phyloP scores from a whole-genome alignment of 2,329 filamentous ascomycete genomes.

The Fusarium sp. region DNA sequence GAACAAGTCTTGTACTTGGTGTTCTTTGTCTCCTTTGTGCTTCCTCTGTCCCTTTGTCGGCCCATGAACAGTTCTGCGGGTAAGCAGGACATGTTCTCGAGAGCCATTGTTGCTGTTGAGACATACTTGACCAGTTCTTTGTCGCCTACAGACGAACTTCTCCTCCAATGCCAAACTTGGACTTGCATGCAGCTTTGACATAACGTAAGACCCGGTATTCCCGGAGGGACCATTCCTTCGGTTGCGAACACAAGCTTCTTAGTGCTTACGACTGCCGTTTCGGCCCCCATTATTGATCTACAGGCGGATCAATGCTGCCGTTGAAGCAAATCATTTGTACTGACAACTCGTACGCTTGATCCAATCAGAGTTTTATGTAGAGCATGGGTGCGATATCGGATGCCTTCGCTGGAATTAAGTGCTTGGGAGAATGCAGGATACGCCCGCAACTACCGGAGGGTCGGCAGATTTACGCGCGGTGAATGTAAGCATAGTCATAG shows the following conservation, averaged over 20 bases:
- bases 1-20: no score
- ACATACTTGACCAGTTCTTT: neutral
- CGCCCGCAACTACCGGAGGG: neutral
- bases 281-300: neutral
- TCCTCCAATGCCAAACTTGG: neutral
- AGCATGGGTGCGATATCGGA: neutral
- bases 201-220: neutral
- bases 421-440: neutral
- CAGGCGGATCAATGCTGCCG: neutral
- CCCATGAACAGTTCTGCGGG: neutral
- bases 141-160: neutral
- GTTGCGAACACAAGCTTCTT: neutral
- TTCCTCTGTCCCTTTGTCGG: no score
- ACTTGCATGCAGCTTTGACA: neutral
- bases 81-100: neutral
- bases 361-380: neutral
- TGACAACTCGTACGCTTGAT: no score
- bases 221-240: neutral
- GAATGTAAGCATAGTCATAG: neutral
- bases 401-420: neutral
- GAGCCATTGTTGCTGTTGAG: neutral
- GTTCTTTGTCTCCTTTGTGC: no score
- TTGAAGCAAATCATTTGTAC: neutral
- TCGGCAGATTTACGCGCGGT: neutral
- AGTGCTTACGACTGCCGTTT: neutral